Percentiles rank a stretch among this genome's conserved stretches.
Conservation (phyloP, 140 eudicot species). For the Cichorium intybus region DNA sequence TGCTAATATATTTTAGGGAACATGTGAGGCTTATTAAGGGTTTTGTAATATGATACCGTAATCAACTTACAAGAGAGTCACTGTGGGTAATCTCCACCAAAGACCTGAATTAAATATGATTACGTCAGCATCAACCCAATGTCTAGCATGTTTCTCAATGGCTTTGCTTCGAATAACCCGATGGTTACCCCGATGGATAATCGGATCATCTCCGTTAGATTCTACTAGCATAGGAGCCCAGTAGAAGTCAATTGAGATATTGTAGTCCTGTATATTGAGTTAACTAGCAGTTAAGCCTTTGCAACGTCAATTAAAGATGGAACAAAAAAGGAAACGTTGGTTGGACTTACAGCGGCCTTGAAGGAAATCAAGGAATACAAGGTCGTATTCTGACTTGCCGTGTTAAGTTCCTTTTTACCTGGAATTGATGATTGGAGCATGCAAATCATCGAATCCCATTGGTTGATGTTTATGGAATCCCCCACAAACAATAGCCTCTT, state of each 20-base stretch:
- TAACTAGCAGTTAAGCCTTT: not conserved
- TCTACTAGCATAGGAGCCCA: conserved; percentile 77
- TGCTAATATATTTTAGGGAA: not conserved
- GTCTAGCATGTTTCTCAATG: conserved; percentile 56
- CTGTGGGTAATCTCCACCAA: conserved; percentile 57
- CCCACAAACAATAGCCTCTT: conserved; percentile 79
- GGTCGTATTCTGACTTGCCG: conserved; percentile 34
- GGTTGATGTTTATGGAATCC: conserved; percentile 78
- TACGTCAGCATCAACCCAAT: conserved; percentile 65
- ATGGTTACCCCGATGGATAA: conserved; percentile 23
- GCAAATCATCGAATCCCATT: conserved; percentile 87
- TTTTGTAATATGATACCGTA: not conserved
- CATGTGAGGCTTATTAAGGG: too few relatives aligned
- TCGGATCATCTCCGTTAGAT: conserved; percentile 59
- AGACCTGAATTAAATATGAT: conserved; percentile 47
- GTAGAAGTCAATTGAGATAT: conserved; percentile 52
- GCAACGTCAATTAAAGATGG: too few relatives aligned
- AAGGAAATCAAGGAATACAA: conserved; percentile 47
- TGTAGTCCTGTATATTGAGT: conserved; percentile 52
- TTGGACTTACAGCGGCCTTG: conserved; percentile 33
- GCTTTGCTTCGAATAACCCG: conserved; percentile 33
- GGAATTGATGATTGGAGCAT: conserved; percentile 52
- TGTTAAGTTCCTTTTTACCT: conserved; percentile 10
- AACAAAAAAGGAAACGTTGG: not conserved
- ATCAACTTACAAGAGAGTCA: conserved; percentile 49